Conservation (phyloP, 2,329 filamentous ascomycete genomes). For the Byssochlamys sp. region DNA sequence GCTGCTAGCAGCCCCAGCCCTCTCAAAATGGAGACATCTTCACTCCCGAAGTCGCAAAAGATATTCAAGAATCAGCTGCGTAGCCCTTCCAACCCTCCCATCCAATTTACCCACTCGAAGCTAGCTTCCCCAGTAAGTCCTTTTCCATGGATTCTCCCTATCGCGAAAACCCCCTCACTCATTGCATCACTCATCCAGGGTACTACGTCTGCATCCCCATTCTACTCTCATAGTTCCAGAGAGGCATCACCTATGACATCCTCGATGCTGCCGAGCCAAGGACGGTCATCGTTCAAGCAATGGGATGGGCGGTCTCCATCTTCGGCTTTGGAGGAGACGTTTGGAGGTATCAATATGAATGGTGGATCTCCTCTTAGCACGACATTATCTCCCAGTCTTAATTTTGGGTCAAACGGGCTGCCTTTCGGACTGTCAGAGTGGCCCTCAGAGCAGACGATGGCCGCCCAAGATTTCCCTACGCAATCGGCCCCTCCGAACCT, state of each 20-base stretch:
- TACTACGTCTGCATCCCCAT: slow-evolving; percentile 17
- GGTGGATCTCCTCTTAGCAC: slow-evolving; percentile 31
- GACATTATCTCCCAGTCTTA: slow-evolving; percentile 29
- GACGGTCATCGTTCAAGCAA: slow-evolving; percentile 23
- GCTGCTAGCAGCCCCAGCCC: slow-evolving; percentile 39
- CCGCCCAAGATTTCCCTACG: slow-evolving; percentile 13
- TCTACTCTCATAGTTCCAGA: slow-evolving; percentile 26
- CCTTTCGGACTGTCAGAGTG: slow-evolving; percentile 27
- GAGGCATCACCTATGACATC: slow-evolving; percentile 30
- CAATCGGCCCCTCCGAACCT: slow-evolving; percentile 18
- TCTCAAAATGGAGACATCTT: slow-evolving; percentile 21
- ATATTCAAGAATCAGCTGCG: slow-evolving; percentile 18
- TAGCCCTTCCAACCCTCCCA: slow-evolving; percentile 16
- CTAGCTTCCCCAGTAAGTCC: slow-evolving; percentile 21
- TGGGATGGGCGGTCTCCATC: slow-evolving; percentile 36
- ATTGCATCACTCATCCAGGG: slow-evolving; percentile 9
- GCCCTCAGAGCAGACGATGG: slow-evolving; percentile 5
- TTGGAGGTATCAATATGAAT: slow-evolving; percentile 38
- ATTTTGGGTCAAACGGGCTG: slow-evolving; percentile 24
- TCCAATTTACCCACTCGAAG: slow-evolving; percentile 11
- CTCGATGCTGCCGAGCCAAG: slow-evolving; percentile 19
- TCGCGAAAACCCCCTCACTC: slow-evolving; percentile 3
- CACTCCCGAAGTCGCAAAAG: slow-evolving; percentile 15
- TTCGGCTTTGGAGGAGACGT: slow-evolving; percentile 36
- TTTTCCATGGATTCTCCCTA: slow-evolving; percentile 1